phyloP scores from a whole-genome alignment of 495 filamentous ascomycete species.

The Letharia lupina region DNA sequence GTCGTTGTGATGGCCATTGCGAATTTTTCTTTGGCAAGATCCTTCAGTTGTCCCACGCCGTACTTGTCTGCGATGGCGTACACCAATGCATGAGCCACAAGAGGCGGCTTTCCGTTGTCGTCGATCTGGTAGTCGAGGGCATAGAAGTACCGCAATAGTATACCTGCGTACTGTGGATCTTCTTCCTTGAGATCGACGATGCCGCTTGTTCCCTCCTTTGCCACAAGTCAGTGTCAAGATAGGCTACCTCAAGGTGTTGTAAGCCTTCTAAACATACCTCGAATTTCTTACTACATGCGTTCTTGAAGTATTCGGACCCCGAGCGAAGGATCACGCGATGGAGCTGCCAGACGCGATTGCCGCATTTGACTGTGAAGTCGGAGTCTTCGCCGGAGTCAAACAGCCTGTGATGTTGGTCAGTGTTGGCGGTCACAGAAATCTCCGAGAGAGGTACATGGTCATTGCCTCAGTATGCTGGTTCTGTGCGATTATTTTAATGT shows the following conservation, averaged over 20 bases:
- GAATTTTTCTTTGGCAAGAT: not conserved
- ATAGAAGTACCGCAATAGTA: not conserved
- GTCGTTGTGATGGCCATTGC: not conserved
- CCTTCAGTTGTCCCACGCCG: not conserved
- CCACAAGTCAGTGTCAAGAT: not conserved
- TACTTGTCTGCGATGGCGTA: constrained; percentile 9
- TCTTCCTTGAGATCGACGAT: constrained; percentile 4
- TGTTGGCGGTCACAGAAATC: not conserved
- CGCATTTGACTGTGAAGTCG: not conserved
- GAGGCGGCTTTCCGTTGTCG: not conserved
- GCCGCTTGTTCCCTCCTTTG: constrained; percentile 1
- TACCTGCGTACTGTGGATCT: not conserved
- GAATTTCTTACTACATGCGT: not conserved
- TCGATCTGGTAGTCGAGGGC: not conserved
- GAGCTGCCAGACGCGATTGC: not conserved
- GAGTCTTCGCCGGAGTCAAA: constrained; percentile 6
- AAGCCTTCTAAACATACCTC: not conserved
- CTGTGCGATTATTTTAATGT: not conserved
- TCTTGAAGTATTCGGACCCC: not conserved
- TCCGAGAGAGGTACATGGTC: not conserved
- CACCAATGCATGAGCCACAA: not conserved
- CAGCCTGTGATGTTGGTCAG: not conserved
- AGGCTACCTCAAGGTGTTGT: too few relatives aligned
- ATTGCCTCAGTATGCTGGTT: not conserved
- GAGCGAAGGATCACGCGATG: not conserved